Conservation (phyloP, 2,329 filamentous ascomycete genomes). For the Diaporthe eres region DNA sequence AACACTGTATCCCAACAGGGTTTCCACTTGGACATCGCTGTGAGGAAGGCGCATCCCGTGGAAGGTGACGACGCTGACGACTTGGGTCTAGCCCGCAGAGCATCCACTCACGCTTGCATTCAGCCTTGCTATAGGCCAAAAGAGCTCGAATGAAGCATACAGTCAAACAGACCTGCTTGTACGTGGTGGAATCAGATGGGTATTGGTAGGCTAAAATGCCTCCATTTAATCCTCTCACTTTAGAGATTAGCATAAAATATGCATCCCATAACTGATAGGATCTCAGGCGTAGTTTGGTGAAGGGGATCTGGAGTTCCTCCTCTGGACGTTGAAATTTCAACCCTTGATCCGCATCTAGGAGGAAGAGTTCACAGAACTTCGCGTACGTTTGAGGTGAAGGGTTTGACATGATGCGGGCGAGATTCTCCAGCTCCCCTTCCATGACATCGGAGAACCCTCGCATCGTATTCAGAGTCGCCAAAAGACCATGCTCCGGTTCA, state of each 20-base stretch:
- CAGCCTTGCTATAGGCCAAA: not conserved
- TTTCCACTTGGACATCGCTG: slow-evolving; percentile 16
- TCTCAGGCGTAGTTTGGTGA: not conserved
- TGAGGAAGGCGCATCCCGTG: not conserved
- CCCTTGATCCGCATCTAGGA: not conserved
- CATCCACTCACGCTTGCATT: not conserved
- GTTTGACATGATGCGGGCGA: not conserved
- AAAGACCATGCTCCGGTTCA: not conserved
- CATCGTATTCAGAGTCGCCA: not conserved
- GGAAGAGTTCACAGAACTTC: slow-evolving; percentile 8
- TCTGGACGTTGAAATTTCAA: not conserved
- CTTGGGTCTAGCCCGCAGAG: not conserved
- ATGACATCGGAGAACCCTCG: not conserved
- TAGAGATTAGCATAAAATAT: not conserved
- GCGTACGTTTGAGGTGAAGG: not conserved
- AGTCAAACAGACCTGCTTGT: slow-evolving; percentile 3
- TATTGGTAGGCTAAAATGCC: not conserved
- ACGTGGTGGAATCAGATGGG: not conserved
- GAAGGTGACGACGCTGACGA: not conserved
- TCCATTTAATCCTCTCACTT: not conserved
- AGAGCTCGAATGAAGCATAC: slow-evolving; percentile 4
- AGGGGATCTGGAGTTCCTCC: not conserved
- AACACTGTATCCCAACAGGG: slow-evolving; percentile 1
- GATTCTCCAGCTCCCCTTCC: not conserved
- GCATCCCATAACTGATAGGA: slow-evolving; percentile 8